Conservation (phyloP, 306 rosid species). For the Trichosanthes cucumerina region DNA sequence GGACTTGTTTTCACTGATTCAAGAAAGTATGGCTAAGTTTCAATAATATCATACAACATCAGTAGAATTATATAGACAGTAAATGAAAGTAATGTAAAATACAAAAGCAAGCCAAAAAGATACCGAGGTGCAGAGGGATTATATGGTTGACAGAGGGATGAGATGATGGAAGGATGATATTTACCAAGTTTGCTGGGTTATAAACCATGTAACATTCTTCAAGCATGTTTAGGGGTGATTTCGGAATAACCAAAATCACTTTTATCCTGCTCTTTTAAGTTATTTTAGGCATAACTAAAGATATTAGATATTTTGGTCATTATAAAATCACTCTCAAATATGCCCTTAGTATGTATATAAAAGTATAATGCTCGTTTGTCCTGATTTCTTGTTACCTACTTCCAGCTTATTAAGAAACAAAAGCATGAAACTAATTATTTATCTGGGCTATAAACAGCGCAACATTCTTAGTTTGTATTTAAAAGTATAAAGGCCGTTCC, state of each 20-base stretch:
- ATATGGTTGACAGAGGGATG: too few species aligned
- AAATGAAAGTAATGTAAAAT: not conserved
- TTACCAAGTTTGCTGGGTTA: not conserved
- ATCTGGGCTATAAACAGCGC: too few species aligned
- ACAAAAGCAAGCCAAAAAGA: not conserved
- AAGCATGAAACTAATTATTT: not conserved
- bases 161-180: not conserved
- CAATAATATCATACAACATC: slow-evolving; percentile 3
- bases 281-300: too few species aligned
- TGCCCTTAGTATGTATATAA: too few species aligned
- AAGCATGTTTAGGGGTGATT: too few species aligned
- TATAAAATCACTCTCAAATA: too few species aligned
- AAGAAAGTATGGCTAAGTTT: slow-evolving; percentile 2
- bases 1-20: slow-evolving; percentile 78
- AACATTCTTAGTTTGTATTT: not conserved
- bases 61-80: not conserved
- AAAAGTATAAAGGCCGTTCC: not conserved
- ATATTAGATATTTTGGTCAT: too few species aligned
- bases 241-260: too few species aligned
- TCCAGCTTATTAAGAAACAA: not conserved
- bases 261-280: too few species aligned
- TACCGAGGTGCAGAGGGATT: not conserved
- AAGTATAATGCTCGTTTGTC: too few species aligned
- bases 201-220: not conserved
- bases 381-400: not conserved